Conservation (phyloP, 73 alveolate genomes). For the Tetrahymena malaccensis region DNA sequence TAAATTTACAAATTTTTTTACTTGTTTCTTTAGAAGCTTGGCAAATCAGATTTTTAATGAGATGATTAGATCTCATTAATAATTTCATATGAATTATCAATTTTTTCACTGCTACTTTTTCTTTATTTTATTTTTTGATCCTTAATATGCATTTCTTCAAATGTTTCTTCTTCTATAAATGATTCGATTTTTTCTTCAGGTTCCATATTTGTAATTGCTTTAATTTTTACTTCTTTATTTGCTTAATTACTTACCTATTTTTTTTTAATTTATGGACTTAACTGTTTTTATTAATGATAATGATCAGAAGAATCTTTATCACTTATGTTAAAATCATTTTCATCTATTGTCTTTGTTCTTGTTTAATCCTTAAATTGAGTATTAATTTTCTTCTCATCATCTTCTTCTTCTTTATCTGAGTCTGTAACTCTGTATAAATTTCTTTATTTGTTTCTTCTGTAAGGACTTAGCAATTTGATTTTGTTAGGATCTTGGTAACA, state of each 20-base stretch:
- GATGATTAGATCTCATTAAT: not conserved
- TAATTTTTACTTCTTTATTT: not conserved
- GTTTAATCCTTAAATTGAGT: not conserved
- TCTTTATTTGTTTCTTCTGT: not conserved
- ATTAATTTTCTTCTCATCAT: not conserved
- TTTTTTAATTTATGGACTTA: not conserved
- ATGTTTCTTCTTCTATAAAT: not conserved
- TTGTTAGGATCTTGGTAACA: not conserved
- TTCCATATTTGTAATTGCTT: not conserved
- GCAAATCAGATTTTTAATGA: not conserved
- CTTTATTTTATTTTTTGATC: not conserved
- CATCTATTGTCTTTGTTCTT: not conserved
- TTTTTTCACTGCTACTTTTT: not conserved
- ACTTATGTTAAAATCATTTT: not conserved
- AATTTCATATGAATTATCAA: not conserved
- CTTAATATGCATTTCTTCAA: not conserved
- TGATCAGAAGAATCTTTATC: not conserved
- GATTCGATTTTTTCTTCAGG: not conserved
- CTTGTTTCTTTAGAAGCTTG: not conserved
- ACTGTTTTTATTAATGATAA: too few relatives aligned
- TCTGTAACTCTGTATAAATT: not conserved
- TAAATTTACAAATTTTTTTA: not conserved
- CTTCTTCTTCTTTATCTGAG: not conserved
- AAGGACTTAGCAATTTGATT: not conserved
- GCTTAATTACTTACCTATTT: too few relatives aligned